phyloP scores from a whole-genome alignment of 1,284 basidiomycete species.

The Moniliella sp. region DNA sequence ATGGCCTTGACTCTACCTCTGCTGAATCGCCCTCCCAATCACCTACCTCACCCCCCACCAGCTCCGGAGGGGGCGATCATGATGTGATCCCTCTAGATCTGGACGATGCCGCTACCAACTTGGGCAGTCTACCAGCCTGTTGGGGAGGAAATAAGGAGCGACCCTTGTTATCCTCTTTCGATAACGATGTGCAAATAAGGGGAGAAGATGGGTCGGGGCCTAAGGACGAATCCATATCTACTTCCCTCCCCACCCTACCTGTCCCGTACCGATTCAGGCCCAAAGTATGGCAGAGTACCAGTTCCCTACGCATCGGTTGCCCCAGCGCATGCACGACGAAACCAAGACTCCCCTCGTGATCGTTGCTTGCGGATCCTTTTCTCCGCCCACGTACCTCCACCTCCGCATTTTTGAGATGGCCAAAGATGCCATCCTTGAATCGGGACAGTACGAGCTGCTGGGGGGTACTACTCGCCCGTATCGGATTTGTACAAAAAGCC shows the following conservation, averaged over 20 bases:
- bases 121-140: conserved; percentile 19
- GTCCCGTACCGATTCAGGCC: no score
- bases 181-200: no score
- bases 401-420: conserved; percentile 94
- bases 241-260: no score
- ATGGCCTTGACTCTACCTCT: no score
- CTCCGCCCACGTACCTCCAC: conserved; percentile 42
- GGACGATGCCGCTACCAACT: no score
- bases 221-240: no score
- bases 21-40: no score
- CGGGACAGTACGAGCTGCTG: conserved; percentile 74
- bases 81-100: no score
- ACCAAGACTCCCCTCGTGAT: conserved; percentile 28
- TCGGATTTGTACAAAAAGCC: conserved; percentile 33
- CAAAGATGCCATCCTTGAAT: conserved; percentile 74
- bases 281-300: conserved; percentile 25
- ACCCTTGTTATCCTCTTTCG: no score
- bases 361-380: conserved; percentile 42
- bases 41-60: conserved; percentile 10
- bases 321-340: conserved; percentile 26
- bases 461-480: conserved; percentile 86
- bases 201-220: no score
- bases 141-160: no score
- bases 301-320: conserved; percentile 26
- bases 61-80: conserved; percentile 18